Evolutionary conservation across 1,284 basidiomycete species (phyloP).

Genomic region (Fomitopsis pinicola): DNA sequence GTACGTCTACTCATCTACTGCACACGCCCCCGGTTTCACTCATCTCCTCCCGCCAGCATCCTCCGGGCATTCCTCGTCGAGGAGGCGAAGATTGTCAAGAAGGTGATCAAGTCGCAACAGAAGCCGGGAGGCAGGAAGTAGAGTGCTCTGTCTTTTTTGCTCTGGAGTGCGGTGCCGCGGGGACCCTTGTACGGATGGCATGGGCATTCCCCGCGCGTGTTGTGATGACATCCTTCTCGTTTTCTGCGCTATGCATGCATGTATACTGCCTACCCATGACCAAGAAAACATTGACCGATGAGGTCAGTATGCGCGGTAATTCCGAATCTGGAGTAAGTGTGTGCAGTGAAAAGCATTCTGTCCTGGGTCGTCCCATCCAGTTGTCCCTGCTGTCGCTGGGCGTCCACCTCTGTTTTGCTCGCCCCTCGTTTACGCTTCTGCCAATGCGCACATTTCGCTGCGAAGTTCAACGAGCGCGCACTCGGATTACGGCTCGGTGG

Average conservation of each 20-base stretch:
- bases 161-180: slow-evolving; percentile 12
- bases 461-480: not conserved
- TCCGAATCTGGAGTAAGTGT: too few relatives aligned
- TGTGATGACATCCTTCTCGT: slow-evolving; percentile 22
- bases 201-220: slow-evolving; percentile 13
- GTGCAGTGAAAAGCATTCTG: too few relatives aligned
- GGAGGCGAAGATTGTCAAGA: slow-evolving; percentile 99
- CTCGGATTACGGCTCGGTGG: not conserved
- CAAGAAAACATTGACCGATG: slow-evolving; percentile 27
- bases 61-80: slow-evolving; percentile 98
- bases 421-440: too few relatives aligned
- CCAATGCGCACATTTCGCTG: not conserved
- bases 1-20: slow-evolving; percentile 40
- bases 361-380: not conserved
- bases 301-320: slow-evolving; percentile 24
- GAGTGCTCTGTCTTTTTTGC: slow-evolving; percentile 11
- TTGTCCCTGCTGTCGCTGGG: not conserved
- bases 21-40: not conserved
- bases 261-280: slow-evolving; percentile 24
- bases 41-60: slow-evolving; percentile 54
- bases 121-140: slow-evolving; percentile 34
- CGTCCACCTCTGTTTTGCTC: too few relatives aligned
- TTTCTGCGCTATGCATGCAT: slow-evolving; percentile 25
- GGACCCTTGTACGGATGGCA: slow-evolving; percentile 16
- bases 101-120: slow-evolving; percentile 92